phyloP scores from a whole-genome alignment of 129 eudicot species.

The Solidago caesia region DNA sequence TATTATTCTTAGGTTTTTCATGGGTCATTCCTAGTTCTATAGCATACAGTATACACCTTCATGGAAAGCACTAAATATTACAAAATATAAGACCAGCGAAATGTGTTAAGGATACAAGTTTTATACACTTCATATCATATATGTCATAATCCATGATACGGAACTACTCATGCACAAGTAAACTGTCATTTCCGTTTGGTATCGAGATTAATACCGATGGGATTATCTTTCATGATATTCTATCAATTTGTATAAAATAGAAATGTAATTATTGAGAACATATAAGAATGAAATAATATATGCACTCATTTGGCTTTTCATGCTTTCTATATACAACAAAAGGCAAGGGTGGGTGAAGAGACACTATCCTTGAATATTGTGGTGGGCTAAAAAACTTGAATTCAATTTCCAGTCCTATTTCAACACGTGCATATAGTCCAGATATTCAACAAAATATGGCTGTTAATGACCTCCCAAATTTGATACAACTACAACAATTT shows the following conservation, averaged over 20 bases:
- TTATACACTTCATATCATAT: neutral
- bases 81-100: slow-evolving; percentile 6
- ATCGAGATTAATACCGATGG: no score
- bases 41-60: neutral
- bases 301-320: neutral
- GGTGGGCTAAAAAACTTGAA: slow-evolving; percentile 22
- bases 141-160: neutral
- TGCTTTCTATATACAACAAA: slow-evolving; percentile 12
- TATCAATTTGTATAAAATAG: neutral
- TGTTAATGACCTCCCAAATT: slow-evolving; percentile 27
- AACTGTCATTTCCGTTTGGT: neutral
- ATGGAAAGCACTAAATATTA: neutral
- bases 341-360: slow-evolving; percentile 24
- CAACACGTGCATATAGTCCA: slow-evolving; percentile 5
- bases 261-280: neutral
- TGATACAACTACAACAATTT: neutral
- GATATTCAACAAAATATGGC: slow-evolving; percentile 19
- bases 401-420: slow-evolving; percentile 23
- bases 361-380: slow-evolving; percentile 26
- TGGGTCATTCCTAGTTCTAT: neutral
- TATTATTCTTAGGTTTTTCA: neutral
- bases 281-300: neutral
- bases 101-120: slow-evolving; percentile 6
- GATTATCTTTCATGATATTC: neutral
- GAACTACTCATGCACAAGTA: neutral